Evolutionary conservation across 208 protist species (phyloP).

Genomic region (Zelonia costaricensis): DNA sequence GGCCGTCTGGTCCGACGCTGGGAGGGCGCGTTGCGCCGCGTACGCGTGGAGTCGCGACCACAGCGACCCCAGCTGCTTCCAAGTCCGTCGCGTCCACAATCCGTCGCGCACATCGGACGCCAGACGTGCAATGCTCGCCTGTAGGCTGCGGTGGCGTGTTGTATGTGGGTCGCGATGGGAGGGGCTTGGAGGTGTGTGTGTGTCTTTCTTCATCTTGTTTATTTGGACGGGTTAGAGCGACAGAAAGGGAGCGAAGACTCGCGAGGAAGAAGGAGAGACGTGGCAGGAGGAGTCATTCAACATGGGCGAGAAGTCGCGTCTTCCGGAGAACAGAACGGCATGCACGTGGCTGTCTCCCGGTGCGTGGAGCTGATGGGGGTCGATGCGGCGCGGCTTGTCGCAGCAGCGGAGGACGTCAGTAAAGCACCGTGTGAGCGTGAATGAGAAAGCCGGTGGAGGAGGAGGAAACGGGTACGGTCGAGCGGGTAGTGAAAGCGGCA

Average conservation of each 20-base stretch:
- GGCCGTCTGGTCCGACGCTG: neutral
- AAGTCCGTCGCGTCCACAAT: neutral
- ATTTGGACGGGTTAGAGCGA: too few relatives aligned
- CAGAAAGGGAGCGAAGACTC: too few relatives aligned
- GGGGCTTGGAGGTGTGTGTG: too few relatives aligned
- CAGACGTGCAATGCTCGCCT: neutral
- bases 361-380: neutral
- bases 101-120: neutral
- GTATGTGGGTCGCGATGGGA: too few relatives aligned
- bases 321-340: too few relatives aligned
- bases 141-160: neutral
- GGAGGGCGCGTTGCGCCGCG: neutral
- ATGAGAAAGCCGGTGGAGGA: neutral
- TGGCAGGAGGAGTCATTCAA: too few relatives aligned
- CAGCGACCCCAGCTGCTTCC: neutral
- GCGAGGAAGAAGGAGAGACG: too few relatives aligned
- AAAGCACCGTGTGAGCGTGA: neutral
- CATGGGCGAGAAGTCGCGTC: too few relatives aligned
- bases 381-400: neutral
- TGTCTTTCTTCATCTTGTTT: too few relatives aligned
- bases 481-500: too few relatives aligned
- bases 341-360: neutral
- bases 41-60: neutral
- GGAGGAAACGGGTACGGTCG: too few relatives aligned
- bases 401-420: neutral